Conservation (phyloP, 2,329 filamentous ascomycete genomes). For the Talaromyces rugulosus region DNA sequence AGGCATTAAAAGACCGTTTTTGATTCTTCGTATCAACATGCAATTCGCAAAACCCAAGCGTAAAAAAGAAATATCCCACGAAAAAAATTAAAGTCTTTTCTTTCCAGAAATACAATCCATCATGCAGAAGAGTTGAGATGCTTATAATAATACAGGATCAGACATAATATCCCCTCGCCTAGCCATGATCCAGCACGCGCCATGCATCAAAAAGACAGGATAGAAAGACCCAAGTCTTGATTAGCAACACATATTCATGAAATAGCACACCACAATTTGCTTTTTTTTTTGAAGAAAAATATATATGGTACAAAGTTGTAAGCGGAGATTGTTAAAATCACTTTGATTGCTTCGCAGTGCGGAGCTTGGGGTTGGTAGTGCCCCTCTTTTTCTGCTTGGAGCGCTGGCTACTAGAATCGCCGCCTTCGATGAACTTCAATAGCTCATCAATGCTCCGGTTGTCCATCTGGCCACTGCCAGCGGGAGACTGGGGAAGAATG, state of each 20-base stretch:
- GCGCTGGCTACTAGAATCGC: constrained; percentile 36
- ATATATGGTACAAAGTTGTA: constrained; percentile 14
- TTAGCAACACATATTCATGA: constrained; percentile 1
- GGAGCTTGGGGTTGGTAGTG: constrained; percentile 41
- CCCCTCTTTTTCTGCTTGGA: constrained; percentile 44
- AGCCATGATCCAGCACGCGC: constrained; percentile 14
- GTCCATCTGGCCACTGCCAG: constrained; percentile 53
- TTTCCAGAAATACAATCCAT: neutral
- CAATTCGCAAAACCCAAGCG: neutral
- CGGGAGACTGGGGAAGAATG: constrained; percentile 30
- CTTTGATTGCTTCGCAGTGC: constrained; percentile 37
- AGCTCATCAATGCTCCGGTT: constrained; percentile 87
- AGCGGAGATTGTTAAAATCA: constrained; percentile 11
- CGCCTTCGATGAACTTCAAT: constrained; percentile 88
- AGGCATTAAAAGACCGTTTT: neutral
- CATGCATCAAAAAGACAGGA: constrained; percentile 10
- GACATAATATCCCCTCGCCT: constrained; percentile 12
- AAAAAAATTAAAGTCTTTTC: neutral
- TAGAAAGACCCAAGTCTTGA: neutral
- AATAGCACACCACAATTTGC: constrained; percentile 8
- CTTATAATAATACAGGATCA: constrained; percentile 22
- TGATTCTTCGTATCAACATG: neutral
- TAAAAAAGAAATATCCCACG: neutral
- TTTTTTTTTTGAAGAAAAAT: neutral
- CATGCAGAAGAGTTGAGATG: constrained; percentile 30